These are phyloP conservation scores for Magnaporthiopsis incrustans DNA, from an alignment of 2,329 filamentous ascomycete species.

Conservation along the genomic window DNA sequence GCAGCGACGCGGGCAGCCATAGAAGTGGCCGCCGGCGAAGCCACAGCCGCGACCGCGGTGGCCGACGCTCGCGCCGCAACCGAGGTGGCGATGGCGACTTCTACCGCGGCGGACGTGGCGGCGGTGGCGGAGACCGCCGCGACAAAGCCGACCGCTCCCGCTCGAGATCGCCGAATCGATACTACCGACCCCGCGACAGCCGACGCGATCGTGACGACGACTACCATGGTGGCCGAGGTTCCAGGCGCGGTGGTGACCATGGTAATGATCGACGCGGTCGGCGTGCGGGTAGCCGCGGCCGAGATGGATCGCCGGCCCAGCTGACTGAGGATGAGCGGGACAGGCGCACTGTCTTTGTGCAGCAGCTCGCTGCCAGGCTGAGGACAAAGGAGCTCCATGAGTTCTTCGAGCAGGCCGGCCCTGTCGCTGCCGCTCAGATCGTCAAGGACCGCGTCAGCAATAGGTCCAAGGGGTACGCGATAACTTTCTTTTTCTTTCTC, in stretches of 20 bases:
- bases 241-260: slow-evolving; percentile 24
- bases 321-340: slow-evolving; percentile 94
- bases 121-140: slow-evolving; percentile 17
- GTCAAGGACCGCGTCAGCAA: slow-evolving; percentile 96
- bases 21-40: slow-evolving; percentile 75
- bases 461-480: slow-evolving; percentile 85
- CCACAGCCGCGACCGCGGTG: slow-evolving; percentile 68
- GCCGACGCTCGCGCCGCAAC: slow-evolving; percentile 64
- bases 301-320: slow-evolving; percentile 50
- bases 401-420: slow-evolving; percentile 92
- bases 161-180: slow-evolving; percentile 62
- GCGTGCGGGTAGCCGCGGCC: slow-evolving; percentile 24
- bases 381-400: slow-evolving; percentile 86
- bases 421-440: slow-evolving; percentile 95
- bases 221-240: slow-evolving; percentile 39
- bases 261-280: slow-evolving; percentile 44
- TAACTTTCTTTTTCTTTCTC: background rate
- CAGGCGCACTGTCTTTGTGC: slow-evolving; percentile 93
- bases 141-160: slow-evolving; percentile 45
- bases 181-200: slow-evolving; percentile 47
- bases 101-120: slow-evolving; percentile 54
- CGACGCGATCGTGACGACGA: slow-evolving; percentile 32
- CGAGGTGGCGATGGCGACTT: slow-evolving; percentile 65
- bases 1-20: slow-evolving; percentile 57
- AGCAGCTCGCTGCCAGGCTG: slow-evolving; percentile 91